Conservation (phyloP, 1,284 basidiomycete species). For the Microstroma glucosiphilum region DNA sequence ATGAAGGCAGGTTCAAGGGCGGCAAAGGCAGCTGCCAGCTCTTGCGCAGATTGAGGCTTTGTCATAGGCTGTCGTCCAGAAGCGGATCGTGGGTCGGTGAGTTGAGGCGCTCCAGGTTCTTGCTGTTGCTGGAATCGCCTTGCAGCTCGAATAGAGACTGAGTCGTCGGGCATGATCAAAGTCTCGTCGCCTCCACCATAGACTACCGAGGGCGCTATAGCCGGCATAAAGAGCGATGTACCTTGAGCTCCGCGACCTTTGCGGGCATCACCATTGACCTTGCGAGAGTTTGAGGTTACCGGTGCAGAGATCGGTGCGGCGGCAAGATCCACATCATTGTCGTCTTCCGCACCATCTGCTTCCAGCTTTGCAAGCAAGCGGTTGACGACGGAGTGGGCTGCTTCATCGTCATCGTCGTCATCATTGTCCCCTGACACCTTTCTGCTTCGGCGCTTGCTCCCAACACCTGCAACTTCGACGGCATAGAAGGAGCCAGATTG, state of each 20-base stretch:
- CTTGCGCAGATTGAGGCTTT: background rate
- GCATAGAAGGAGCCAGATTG: background rate
- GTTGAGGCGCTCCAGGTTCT: background rate
- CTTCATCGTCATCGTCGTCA: slow-evolving; percentile 2
- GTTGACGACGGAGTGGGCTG: background rate
- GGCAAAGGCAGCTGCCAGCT: background rate
- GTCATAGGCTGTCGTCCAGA: too few species aligned
- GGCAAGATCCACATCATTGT: background rate
- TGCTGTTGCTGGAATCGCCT: background rate
- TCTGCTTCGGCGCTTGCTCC: background rate
- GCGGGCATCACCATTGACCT: background rate
- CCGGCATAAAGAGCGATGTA: background rate
- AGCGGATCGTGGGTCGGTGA: too few species aligned
- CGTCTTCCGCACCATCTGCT: background rate
- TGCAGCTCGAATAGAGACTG: background rate
- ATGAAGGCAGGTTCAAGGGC: slow-evolving; percentile 1
- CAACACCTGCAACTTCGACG: background rate
- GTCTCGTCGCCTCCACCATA: background rate
- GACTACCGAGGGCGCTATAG: background rate
- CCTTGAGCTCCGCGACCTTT: background rate
- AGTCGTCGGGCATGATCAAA: slow-evolving; percentile 5
- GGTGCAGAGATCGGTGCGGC: background rate
- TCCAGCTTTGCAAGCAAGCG: background rate
- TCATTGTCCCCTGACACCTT: background rate
- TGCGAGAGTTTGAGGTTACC: background rate